Conservation (phyloP, 495 filamentous ascomycete species). For the Penicillium tannophilum region DNA sequence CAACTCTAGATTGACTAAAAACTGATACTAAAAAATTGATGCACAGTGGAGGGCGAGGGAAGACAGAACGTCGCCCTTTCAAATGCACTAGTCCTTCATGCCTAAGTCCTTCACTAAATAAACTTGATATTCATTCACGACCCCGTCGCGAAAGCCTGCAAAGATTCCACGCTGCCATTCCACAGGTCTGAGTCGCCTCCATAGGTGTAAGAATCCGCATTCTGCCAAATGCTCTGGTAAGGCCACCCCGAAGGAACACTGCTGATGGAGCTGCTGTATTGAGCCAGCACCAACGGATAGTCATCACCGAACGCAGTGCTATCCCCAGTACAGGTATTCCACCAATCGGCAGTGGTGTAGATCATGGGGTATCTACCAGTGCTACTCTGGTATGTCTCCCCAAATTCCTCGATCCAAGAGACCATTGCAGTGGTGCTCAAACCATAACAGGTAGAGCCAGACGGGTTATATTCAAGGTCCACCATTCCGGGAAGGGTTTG, state of each 20-base stretch:
- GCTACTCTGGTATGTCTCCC: conserved; percentile 52
- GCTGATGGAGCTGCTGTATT: conserved; percentile 50
- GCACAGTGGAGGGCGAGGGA: no score
- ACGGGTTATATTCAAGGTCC: conserved; percentile 59
- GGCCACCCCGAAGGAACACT: conserved; percentile 61
- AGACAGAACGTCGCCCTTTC: no score
- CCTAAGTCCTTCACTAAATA: no score
- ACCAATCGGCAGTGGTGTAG: conserved; percentile 64
- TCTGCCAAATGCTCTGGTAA: conserved; percentile 64
- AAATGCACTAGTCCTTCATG: no score
- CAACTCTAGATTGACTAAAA: no score
- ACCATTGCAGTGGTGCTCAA: conserved; percentile 57
- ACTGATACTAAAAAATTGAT: no score
- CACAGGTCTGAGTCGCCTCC: conserved; percentile 33
- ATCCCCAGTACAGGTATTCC: conserved; percentile 62
- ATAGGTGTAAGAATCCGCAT: conserved; percentile 31
- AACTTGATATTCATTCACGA: neutral
- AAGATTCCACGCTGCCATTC: conserved; percentile 25
- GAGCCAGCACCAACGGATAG: conserved; percentile 60
- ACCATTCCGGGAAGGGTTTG: conserved; percentile 69
- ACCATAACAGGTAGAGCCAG: conserved; percentile 53
- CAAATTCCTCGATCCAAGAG: conserved; percentile 62
- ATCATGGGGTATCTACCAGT: conserved; percentile 61
- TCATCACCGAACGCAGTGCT: conserved; percentile 51
- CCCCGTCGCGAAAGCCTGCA: conserved; percentile 23